phyloP scores from a whole-genome alignment of 2,329 filamentous ascomycete genomes.

The Fusarium phyllophilum region DNA sequence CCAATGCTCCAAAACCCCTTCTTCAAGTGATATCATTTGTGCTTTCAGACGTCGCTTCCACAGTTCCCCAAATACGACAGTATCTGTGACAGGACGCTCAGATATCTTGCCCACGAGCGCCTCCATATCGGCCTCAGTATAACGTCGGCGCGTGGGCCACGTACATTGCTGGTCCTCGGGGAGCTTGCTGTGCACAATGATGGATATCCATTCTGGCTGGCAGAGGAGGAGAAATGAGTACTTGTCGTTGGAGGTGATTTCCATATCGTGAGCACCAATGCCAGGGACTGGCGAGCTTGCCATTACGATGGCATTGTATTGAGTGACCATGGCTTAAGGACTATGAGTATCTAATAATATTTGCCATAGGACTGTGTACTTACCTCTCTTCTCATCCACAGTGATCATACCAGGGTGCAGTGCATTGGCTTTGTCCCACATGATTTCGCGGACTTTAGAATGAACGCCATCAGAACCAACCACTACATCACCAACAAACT shows the following conservation, averaged over 20 bases:
- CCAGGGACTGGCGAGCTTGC: background rate
- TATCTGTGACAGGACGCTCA: background rate
- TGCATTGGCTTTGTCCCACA: background rate
- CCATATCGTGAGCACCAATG: background rate
- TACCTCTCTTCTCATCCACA: background rate
- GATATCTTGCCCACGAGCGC: background rate
- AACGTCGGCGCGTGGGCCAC: background rate
- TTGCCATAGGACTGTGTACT: too few relatives aligned
- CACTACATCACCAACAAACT: background rate
- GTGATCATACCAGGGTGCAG: background rate
- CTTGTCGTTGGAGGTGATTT: background rate
- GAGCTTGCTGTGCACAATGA: background rate
- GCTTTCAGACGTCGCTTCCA: background rate
- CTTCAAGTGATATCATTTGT: background rate
- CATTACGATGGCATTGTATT: background rate
- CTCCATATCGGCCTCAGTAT: background rate
- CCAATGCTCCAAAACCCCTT: background rate
- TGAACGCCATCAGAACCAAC: background rate
- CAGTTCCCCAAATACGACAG: background rate
- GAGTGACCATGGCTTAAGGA: background rate
- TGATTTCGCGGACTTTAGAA: background rate
- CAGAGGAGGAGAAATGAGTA: background rate
- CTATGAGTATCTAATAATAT: background rate
- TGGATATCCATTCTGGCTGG: background rate
- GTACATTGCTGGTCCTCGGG: background rate